These are phyloP conservation scores for Lentinula lateritia DNA, from an alignment of 768 basidiomycete genomes.

Conservation along the genomic window DNA sequence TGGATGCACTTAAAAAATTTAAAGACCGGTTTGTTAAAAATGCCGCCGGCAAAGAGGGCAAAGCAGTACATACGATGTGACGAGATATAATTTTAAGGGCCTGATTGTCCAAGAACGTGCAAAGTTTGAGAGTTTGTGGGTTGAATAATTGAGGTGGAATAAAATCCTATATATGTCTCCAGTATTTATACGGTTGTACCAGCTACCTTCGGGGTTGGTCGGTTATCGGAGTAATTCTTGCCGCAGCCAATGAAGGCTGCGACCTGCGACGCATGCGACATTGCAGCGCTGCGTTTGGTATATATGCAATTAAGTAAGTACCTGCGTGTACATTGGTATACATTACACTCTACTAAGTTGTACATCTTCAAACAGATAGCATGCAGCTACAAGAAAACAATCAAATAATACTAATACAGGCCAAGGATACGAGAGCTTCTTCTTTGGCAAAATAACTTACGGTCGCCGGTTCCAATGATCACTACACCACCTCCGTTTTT, in stretches of 20 bases:
- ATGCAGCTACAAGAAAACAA: background rate
- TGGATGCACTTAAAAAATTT: background rate
- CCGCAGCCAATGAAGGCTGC: too few species aligned
- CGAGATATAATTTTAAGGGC: too few species aligned
- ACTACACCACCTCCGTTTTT: background rate
- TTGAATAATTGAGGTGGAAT: background rate
- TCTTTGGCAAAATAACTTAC: background rate
- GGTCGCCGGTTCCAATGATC: background rate
- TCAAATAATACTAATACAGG: background rate
- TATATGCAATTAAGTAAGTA: too few species aligned
- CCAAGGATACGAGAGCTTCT: background rate
- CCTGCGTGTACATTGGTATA: too few species aligned
- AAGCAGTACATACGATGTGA: background rate
- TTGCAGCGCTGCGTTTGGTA: too few species aligned
- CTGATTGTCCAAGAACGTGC: background rate
- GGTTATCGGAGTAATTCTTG: background rate
- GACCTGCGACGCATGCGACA: too few species aligned
- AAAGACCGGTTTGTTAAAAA: too few species aligned
- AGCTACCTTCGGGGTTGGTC: background rate
- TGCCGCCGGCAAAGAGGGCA: background rate
- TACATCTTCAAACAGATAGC: background rate
- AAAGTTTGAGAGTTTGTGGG: background rate
- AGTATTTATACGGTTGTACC: background rate
- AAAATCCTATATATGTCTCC: background rate
- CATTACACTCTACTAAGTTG: too few species aligned